A percentile compares a stretch with the other conserved stretches of the same genome.
Evolutionary conservation across 2,329 filamentous ascomycete genomes (phyloP).

Genomic region (Apiospora sp.): DNA sequence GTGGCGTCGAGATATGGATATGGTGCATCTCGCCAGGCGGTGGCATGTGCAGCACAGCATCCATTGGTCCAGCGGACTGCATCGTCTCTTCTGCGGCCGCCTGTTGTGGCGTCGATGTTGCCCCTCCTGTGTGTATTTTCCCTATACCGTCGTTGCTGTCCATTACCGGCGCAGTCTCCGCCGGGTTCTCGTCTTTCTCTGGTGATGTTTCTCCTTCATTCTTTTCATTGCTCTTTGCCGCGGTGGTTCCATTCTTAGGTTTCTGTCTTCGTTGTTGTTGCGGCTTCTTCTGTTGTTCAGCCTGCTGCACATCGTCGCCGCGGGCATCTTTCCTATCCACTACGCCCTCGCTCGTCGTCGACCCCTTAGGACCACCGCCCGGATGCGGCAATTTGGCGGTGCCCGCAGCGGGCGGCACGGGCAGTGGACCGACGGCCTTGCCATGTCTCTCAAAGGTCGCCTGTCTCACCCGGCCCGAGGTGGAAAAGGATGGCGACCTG

Average conservation of each 20-base stretch:
- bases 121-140: slow-evolving; percentile 31
- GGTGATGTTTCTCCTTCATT: background rate
- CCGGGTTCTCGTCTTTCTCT: background rate
- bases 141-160: background rate
- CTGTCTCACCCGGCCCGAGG: slow-evolving; percentile 47
- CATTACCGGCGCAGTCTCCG: background rate
- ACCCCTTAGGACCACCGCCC: slow-evolving; percentile 25
- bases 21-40: slow-evolving; percentile 40
- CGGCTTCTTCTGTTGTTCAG: slow-evolving; percentile 18
- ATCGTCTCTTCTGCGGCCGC: slow-evolving; percentile 49
- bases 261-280: slow-evolving; percentile 22
- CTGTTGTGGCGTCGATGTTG: slow-evolving; percentile 37
- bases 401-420: slow-evolving; percentile 41
- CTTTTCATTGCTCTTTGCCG: background rate
- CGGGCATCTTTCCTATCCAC: slow-evolving; percentile 29
- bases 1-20: slow-evolving; percentile 75
- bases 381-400: slow-evolving; percentile 34
- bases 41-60: slow-evolving; percentile 55
- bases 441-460: slow-evolving; percentile 64
- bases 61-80: slow-evolving; percentile 54
- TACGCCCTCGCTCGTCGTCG: slow-evolving; percentile 30
- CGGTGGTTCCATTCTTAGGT: background rate
- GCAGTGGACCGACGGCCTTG: slow-evolving; percentile 65
- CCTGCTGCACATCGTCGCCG: slow-evolving; percentile 21
- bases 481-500: slow-evolving; percentile 45